These are phyloP conservation scores for Neotropicomus parvogracilis DNA, from an alignment of 1,284 basidiomycete species.

Conservation along the genomic window DNA sequence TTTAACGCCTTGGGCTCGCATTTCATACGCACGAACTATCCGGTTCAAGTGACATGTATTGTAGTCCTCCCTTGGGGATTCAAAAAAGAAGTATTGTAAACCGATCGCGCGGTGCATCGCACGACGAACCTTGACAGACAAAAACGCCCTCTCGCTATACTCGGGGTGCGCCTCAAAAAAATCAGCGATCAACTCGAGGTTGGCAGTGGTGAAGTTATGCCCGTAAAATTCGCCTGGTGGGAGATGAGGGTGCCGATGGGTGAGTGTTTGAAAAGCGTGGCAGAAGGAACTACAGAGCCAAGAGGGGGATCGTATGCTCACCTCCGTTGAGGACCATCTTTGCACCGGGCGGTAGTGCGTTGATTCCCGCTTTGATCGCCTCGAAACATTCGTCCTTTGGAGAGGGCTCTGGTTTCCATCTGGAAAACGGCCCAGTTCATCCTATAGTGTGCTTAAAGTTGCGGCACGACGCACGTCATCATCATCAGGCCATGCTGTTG, in stretches of 20 bases:
- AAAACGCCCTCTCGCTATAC: conserved; percentile 45
- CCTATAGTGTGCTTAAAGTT: background rate
- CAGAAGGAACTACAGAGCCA: background rate
- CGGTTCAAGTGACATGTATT: background rate
- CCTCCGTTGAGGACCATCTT: conserved; percentile 52
- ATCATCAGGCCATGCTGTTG: conserved; percentile 29
- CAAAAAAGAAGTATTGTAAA: background rate
- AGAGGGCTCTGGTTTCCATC: conserved; percentile 23
- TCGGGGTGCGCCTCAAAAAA: conserved; percentile 51
- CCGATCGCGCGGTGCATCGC: background rate
- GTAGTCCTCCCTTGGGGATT: conserved; percentile 6
- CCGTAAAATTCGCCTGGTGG: conserved; percentile 34
- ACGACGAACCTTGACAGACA: conserved; percentile 39
- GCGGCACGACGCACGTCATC: conserved; percentile 24
- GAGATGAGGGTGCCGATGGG: too few species aligned
- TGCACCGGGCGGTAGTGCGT: conserved; percentile 44
- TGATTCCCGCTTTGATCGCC: conserved; percentile 61
- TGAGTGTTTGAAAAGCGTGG: too few species aligned
- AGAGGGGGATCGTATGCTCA: conserved; percentile 19
- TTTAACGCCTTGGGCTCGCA: background rate
- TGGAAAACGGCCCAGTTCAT: background rate
- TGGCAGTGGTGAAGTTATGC: conserved; percentile 30
- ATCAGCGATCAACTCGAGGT: conserved; percentile 42
- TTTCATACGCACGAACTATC: conserved; percentile 13
- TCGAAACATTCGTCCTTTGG: conserved; percentile 57